A percentile compares a stretch with the other conserved stretches of the same genome.
These are phyloP conservation scores for Asterella californica DNA, from an alignment of 225 moss, liverwort and hornwort species.

Conservation along the genomic window DNA sequence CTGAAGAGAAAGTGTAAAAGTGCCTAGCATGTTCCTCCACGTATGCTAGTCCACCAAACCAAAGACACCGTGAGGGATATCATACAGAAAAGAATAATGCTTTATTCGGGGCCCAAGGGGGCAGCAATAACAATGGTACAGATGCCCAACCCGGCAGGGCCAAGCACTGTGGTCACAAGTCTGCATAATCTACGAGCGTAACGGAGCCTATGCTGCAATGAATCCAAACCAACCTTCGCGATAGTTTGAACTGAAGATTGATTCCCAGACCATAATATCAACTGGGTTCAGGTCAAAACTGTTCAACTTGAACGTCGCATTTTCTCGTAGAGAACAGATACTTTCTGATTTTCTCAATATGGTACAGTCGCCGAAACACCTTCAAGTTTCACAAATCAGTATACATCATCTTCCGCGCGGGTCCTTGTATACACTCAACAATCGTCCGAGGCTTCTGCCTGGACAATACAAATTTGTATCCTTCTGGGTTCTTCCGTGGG, in stretches of 20 bases:
- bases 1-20: too few relatives aligned
- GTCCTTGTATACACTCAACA: slow-evolving; percentile 19
- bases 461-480: neutral
- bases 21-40: too few relatives aligned
- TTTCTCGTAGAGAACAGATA: neutral
- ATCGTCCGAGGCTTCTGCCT: slow-evolving; percentile 1
- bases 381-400: neutral
- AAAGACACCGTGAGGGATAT: too few relatives aligned
- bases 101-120: neutral
- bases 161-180: neutral
- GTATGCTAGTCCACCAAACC: too few relatives aligned
- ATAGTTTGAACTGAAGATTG: neutral
- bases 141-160: neutral
- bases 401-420: neutral
- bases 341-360: neutral
- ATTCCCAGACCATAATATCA: neutral
- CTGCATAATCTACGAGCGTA: too few relatives aligned
- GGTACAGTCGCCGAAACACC: slow-evolving; percentile 8
- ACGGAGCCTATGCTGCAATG: neutral
- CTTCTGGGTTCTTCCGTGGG: slow-evolving; percentile 1
- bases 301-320: neutral
- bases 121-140: neutral
- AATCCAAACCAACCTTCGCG: neutral
- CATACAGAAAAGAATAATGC: neutral
- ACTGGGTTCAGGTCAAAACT: slow-evolving; percentile 9